Evolutionary conservation across 495 filamentous ascomycete genomes (phyloP), one percentile per base, ranked within the genome.

Genomic region (Tuber magnatum): DNA sequence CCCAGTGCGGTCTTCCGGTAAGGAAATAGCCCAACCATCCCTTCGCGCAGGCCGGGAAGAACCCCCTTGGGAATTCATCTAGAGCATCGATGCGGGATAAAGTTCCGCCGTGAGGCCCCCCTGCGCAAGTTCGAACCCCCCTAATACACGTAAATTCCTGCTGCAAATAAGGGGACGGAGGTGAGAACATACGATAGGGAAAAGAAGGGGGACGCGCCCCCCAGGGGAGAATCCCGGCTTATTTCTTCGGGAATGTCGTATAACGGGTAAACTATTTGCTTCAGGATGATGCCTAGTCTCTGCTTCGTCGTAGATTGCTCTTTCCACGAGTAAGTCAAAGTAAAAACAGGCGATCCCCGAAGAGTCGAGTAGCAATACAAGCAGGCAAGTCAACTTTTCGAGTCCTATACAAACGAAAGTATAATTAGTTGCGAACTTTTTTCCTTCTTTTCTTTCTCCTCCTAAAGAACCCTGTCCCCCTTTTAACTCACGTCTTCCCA

Each of bases 281-380:
- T 56, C 24, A n/a, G 8, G 24, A n/a, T 28, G 10, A 14, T 24
- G 1, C 51, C 51, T n/a, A 12, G 9, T 35, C 56, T 65, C 56
- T 28, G 14, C 56, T 65, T 65, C 56, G 56, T 65, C 56, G 56
- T 65, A 65, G 56, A 65, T 65, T 65, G 56, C 56, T 32, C 56
- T 65, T 65, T 65, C 56, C 5, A 20, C 56, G 56, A 65, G 56
- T 65, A 65, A 61, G 51, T 65, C 56, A 35, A 65, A 65, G 56
- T 65, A 65, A 6, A 20, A 65, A 65, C 56, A 65, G 28, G 56
- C 56, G 28, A 65, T 20, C 1, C 56, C 28, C 12, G 56, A 35
- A 65, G 51, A 61, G 51, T 61, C 51, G 51, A 61, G 51, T 61
- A 65, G 56, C 56, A 65, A 32, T 35, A 65, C 56, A 65, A 65